Evolutionary conservation across 257 asterid genomes (phyloP).

Genomic region (Solanum lycopersicoides): DNA sequence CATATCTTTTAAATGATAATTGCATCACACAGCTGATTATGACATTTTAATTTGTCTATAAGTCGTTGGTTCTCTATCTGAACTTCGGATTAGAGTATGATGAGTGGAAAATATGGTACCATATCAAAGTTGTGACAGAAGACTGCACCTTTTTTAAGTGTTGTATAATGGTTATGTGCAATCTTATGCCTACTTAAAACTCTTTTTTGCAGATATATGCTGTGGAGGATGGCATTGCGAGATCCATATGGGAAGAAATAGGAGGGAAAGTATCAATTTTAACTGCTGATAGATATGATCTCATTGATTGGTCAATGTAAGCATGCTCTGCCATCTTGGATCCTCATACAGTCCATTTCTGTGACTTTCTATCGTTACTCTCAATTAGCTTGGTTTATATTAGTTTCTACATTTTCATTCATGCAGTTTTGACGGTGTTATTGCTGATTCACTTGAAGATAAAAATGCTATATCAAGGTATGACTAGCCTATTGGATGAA

Average conservation of each 20-base stretch:
- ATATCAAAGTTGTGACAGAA: neutral
- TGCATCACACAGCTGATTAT: neutral
- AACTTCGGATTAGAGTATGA: neutral
- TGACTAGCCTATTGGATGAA: neutral
- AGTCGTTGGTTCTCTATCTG: neutral
- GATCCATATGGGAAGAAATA: slow-evolving; percentile 62
- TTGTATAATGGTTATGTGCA: neutral
- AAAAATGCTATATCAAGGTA: slow-evolving; percentile 77
- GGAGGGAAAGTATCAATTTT: slow-evolving; percentile 67
- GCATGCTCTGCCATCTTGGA: slow-evolving; percentile 21
- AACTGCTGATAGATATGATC: slow-evolving; percentile 65
- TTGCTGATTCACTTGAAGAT: slow-evolving; percentile 80
- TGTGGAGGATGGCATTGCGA: slow-evolving; percentile 64
- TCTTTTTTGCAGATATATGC: slow-evolving; percentile 56
- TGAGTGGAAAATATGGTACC: neutral
- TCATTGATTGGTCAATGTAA: slow-evolving; percentile 89
- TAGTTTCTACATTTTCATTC: slow-evolving; percentile 15
- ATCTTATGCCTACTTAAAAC: neutral
- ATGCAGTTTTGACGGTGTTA: slow-evolving; percentile 82
- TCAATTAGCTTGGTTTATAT: neutral
- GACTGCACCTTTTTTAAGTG: neutral
- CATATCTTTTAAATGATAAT: neutral
- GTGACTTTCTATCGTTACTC: neutral
- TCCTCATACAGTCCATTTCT: neutral
- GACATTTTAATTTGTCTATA: neutral